Base-by-base conservation (phyloP, 257 asterid genomes). In the Solanum virginianum region DNA sequence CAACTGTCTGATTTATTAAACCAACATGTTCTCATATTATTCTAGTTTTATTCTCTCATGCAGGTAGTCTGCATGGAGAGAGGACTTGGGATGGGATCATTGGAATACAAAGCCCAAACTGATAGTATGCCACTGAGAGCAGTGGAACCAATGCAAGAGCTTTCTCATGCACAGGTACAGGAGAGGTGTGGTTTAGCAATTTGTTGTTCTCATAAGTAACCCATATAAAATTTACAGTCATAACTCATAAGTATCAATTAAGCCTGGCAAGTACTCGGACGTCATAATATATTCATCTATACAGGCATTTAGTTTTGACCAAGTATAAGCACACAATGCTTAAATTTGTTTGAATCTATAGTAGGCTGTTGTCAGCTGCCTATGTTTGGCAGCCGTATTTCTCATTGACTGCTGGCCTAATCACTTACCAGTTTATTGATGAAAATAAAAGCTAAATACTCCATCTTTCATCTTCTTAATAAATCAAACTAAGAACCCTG, bases 41-140 rank as follows among this genome's bases (percentile, higher is more conserved):
- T 77, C 17, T 62, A 32, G 65, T 62, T 81, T 55, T 71, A 41
- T 75, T 53, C 86, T 86, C 86, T 82, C 65, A 24, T 89, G 90
- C 88, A 96, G 99, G 97, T 95, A 87, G 97, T 96, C 85, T 96
- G 96, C 93, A 92, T 92, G 91, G 98, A 96, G 90, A 94, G 98
- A 92, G 98, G 98, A 85, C 95, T 96, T 81, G 99, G 99, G 83
- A 88, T 93, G 90, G 98, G 99, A 66, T 85, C 91, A 81, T 57
- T 88, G 86, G 97, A 96, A 53, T 90, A 84, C 88, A 88, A 91
- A 81, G 84, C 89, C 90, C 97, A 86, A 85, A 86, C 85, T 84
- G 95, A 93, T 72, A 83, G 81, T 87, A 71, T 82, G 47, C 85
- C 93, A 39, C 69, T 90, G 75, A 88, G 87, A 62, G 54, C 86